Evolutionary conservation across 495 filamentous ascomycete genomes (phyloP), one percentile per base, ranked within the genome.

Genomic region (Antarctomyces pellizariae): DNA sequence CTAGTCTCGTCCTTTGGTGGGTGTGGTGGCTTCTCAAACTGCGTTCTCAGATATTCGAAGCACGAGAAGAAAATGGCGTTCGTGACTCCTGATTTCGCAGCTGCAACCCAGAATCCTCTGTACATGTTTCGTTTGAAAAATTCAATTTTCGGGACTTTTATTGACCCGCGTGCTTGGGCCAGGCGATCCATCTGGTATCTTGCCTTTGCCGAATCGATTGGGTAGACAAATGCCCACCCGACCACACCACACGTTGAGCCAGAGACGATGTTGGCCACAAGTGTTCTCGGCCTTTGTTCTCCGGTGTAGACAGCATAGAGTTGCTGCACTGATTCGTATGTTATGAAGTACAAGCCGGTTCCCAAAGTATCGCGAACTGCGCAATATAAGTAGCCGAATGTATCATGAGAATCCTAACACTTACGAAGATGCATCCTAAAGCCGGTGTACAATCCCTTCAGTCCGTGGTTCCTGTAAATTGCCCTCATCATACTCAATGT

Each of bases 301-400:
- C 71, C 72, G 18, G 67, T 61, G 28, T 71, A 63, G 12, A 75
- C 80, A 16, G 71, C 69, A 21, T 83, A 63, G 22, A 86, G 41
- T 46, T 91, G 76, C 48, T 93, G 92, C 31, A 68, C 67, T 35
- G 71, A 77, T 43, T 93, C 83, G 43, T 93, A 93, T 34, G 80
- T 75, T 31, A 71, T 68, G 41, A 93, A 93, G 45, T 92, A 93
- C 29, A 90, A 70, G 2, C 62, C 78, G 2, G 83, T 86, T 13
- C 83, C 83, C 25, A 91, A 58, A 0, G 77, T 86, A 43, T 93
- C 83, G 24, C 83, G 67, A 43, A 89, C 64, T 62, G 16, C 24
- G 21, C 13, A 31, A 8, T 15, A 4, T 35, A 18, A 38, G 37
- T 18, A 30, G 17, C 16, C 22, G 18, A 29, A 16, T 4, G 25